Conservation (phyloP, 1,284 basidiomycete species). For the Laetiporus sulphureus region DNA sequence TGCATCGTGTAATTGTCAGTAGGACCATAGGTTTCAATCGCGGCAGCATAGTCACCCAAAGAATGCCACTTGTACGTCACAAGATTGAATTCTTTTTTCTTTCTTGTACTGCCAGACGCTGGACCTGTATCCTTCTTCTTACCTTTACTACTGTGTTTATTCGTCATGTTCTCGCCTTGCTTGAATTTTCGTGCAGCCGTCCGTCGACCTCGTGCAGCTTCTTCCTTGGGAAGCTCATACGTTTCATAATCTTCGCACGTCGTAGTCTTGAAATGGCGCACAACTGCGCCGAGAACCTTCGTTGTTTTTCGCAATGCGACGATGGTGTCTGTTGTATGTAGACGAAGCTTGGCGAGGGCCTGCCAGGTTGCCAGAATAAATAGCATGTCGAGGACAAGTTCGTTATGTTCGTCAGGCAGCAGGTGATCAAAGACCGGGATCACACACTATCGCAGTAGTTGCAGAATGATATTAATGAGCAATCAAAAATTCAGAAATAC, state of each 20-base stretch:
- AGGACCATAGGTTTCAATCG: slow-evolving; percentile 26
- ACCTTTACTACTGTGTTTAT: neutral
- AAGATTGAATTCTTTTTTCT: neutral
- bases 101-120: no score
- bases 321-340: slow-evolving; percentile 23
- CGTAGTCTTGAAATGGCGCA: slow-evolving; percentile 16
- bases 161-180: neutral
- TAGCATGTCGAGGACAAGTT: slow-evolving; percentile 17
- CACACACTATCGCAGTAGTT: slow-evolving; percentile 15
- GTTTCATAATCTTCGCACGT: slow-evolving; percentile 17
- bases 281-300: slow-evolving; percentile 10
- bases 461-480: neutral
- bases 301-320: slow-evolving; percentile 12
- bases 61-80: slow-evolving; percentile 12
- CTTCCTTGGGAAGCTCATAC: slow-evolving; percentile 22
- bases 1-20: slow-evolving; percentile 30
- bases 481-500: slow-evolving; percentile 4
- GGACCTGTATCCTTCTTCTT: neutral
- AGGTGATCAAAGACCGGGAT: slow-evolving; percentile 25
- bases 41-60: slow-evolving; percentile 19
- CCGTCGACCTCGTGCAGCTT: slow-evolving; percentile 13
- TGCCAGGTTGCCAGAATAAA: slow-evolving; percentile 24
- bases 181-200: no score
- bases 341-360: slow-evolving; percentile 23
- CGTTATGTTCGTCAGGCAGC: slow-evolving; percentile 15